These are phyloP conservation scores for Mycena haematopus DNA, from an alignment of 768 basidiomycete genomes.

Conservation along the genomic window DNA sequence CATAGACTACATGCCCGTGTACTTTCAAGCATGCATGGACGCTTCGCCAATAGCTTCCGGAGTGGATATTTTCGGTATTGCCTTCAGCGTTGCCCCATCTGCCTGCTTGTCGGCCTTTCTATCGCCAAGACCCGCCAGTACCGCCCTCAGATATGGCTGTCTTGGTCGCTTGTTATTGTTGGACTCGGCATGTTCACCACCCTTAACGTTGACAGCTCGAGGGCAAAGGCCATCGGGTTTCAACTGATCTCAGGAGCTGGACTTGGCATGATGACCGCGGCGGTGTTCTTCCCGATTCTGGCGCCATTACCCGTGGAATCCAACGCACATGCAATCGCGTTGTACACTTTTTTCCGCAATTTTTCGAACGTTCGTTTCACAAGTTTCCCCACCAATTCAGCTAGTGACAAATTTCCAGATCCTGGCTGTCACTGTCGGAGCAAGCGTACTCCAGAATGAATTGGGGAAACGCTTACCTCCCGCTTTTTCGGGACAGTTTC, in stretches of 20 bases:
- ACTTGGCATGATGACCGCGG: constrained; percentile 21
- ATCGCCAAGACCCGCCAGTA: constrained; percentile 28
- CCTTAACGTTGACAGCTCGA: constrained; percentile 8
- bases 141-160: constrained; percentile 20
- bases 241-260: constrained; percentile 18
- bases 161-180: constrained; percentile 13
- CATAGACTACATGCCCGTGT: constrained; percentile 49
- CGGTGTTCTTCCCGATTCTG: constrained; percentile 48
- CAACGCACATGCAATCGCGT: constrained; percentile 41
- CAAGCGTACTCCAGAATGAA: constrained; percentile 53
- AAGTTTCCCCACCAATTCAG: neutral
- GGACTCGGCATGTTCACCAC: constrained; percentile 12
- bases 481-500: constrained; percentile 39
- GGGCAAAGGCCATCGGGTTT: constrained; percentile 13
- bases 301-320: constrained; percentile 44
- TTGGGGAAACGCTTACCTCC: constrained; percentile 46
- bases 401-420: constrained; percentile 4
- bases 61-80: constrained; percentile 38
- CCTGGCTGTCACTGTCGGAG: constrained; percentile 45
- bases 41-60: constrained; percentile 39
- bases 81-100: constrained; percentile 19
- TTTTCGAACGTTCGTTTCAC: constrained; percentile 31
- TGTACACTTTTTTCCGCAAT: constrained; percentile 41
- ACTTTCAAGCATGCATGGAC: constrained; percentile 49
- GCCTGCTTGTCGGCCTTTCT: constrained; percentile 39